Evolutionary conservation across 2,329 filamentous ascomycete species (phyloP), one percentile per base, ranked within the genome.

Genomic region (Penicillium sp.): DNA sequence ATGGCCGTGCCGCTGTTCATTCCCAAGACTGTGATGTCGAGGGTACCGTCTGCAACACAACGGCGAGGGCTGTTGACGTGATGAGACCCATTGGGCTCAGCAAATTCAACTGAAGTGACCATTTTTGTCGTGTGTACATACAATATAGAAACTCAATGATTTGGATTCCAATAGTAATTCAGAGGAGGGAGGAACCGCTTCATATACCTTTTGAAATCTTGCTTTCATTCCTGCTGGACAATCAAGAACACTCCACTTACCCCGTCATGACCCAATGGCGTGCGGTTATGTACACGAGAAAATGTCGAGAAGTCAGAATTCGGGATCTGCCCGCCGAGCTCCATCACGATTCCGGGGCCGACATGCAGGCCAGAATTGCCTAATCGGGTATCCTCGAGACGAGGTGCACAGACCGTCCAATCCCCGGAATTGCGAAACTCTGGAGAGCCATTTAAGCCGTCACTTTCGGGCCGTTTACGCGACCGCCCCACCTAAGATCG

Each of bases 1-100:
- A 85, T 81, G 2, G 79, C 80, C 10, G 81, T 83, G 28, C 81
- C 82, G 60, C 76, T 79, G 71, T 83, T 84, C 66, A 85, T 70
- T 3, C 84, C 84, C 33, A 86, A 75, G 28, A 85, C 82, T 3
- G 76, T 56, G 8, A 56, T 56, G 54, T 52, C 46, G 38, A 58
- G 55, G 48, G 55, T 82, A 37, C 85, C 66, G 66, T 85, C 79
- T 53, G 85, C 71, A 26, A 71, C 64, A 58, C 70, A 61, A 46
- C 71, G 68, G 58, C 60, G 54, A 38, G 58, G 55, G 53, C 62
- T 62, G 38, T 63, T 57, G 43, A 40, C 52, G 25, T 49, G 55
- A 35, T 52, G 28, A 59, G 43, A 51, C 26, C 45, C 57, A 52
- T 59, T 55, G 35, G 57, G 57, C 35, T 59, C 57, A n/a, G 51